Base-by-base conservation (phyloP, 2,329 filamentous ascomycete species). In the Lasiodiplodia hormozganensis region DNA sequence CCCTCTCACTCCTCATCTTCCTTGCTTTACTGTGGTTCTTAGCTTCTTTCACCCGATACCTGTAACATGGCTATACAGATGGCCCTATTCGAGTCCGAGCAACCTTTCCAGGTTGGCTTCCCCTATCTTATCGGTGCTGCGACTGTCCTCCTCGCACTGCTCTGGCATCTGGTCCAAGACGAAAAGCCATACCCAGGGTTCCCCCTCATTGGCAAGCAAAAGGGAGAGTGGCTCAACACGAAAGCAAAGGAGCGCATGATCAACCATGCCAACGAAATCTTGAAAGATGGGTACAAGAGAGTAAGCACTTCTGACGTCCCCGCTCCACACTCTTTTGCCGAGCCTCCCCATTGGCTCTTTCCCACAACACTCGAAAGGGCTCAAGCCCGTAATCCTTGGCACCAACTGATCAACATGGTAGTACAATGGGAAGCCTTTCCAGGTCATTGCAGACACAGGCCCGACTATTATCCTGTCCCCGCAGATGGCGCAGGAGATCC, bases 201-300 rank as follows among this genome's bases (percentile, higher is more conserved):
- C n/a, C 60, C 60, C 12, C 11, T 64, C n/a, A 12, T 52, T 12
- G 10, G 10, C 25, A 52, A 52, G n/a, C 10, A 36, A 12, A 38
- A 64, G 31, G 43, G 60, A 36, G 60, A 64, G 2, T 64, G 60
- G 60, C 5, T 64, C 31, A 64, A 64, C 47, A 52, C 60, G 14
- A 52, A 38, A 31, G 18, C 60, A 18, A 64, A 64, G n/a, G 25
- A 52, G n/a, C 25, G 60, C 12, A 36, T 64, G 43, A 12, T 21
- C 12, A 25, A 21, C 0, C 12, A 51, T 7, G 28, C 60, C 7
- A 64, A 52, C 31, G 21, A 38, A 3, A 52, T 64, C n/a, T 11
- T 64, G 60, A 64, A 52, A 49, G 43, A 64, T 2, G 60, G 28
- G 11, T 64, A 23, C 47, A 16, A 38, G 18, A 64, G 38, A 12